A percentile compares a stretch with the other conserved stretches of the same genome.
These are phyloP conservation scores for Filobasidium uniguttulatum DNA, from an alignment of 1,284 basidiomycete genomes.

Conservation along the genomic window DNA sequence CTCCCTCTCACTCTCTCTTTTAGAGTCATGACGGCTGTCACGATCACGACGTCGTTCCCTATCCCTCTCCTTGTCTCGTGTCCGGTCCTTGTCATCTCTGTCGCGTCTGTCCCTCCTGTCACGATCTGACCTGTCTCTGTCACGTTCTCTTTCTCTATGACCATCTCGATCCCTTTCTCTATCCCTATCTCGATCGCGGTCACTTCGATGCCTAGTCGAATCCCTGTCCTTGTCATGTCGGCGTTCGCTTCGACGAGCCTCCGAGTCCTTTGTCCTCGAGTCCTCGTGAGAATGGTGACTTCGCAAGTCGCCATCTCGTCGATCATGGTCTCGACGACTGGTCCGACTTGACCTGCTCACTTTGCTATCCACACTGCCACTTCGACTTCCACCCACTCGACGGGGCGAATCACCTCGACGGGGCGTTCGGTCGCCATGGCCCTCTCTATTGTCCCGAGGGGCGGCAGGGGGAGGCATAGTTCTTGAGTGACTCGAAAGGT, in stretches of 20 bases:
- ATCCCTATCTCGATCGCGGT: conserved; percentile 30
- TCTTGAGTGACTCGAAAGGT: neutral
- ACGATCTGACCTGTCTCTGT: conserved; percentile 18
- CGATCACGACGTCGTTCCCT: conserved; percentile 20
- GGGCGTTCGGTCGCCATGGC: neutral
- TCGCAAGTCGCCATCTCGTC: neutral
- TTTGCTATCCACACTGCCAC: conserved; percentile 27
- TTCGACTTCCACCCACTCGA: conserved; percentile 13
- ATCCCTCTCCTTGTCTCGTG: conserved; percentile 19
- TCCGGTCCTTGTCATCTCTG: neutral
- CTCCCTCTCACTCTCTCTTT: conserved; percentile 5
- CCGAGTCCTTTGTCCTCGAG: conserved; percentile 16
- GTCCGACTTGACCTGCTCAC: conserved; percentile 16
- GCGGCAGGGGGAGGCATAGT: conserved; percentile 3
- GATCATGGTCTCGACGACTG: conserved; percentile 1
- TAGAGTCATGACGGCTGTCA: conserved; percentile 15
- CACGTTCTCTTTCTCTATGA: conserved; percentile 18
- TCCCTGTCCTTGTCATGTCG: conserved; percentile 16
- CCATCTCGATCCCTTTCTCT: conserved; percentile 19
- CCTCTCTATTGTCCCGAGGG: conserved; percentile 3
- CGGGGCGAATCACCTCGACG: conserved; percentile 7
- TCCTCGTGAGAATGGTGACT: neutral
- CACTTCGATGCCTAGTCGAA: conserved; percentile 35
- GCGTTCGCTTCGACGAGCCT: conserved; percentile 16
- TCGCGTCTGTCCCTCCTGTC: conserved; percentile 10